phyloP scores from a whole-genome alignment of 2,329 filamentous ascomycete genomes.

The Sporothrix humicola region DNA sequence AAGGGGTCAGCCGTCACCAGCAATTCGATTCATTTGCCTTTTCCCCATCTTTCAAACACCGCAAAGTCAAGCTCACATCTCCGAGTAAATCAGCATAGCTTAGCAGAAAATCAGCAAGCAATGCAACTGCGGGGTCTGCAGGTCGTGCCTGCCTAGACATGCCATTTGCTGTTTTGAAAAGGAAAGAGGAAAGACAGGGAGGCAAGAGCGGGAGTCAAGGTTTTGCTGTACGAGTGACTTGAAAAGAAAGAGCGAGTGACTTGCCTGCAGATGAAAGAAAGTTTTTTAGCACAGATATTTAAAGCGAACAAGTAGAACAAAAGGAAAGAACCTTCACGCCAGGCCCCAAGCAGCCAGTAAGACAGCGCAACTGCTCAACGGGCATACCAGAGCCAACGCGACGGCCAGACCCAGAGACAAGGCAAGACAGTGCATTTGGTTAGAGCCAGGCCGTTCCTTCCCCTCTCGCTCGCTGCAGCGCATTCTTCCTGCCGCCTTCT shows the following conservation, averaged over 20 bases:
- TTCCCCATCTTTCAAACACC: slow-evolving; percentile 9
- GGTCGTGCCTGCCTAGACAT: slow-evolving; percentile 1
- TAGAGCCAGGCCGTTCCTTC: slow-evolving; percentile 9
- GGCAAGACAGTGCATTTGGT: slow-evolving; percentile 15
- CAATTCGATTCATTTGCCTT: background rate
- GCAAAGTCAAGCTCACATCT: background rate
- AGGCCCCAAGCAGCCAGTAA: slow-evolving; percentile 8
- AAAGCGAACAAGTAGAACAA: slow-evolving; percentile 9
- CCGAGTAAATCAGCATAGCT: background rate
- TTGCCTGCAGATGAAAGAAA: background rate
- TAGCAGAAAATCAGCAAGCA: background rate
- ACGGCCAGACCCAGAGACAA: background rate
- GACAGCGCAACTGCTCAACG: slow-evolving; percentile 1
- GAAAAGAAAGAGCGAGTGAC: background rate
- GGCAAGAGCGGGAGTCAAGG: background rate
- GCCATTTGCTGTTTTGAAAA: background rate
- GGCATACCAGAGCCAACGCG: background rate
- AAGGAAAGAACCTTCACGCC: slow-evolving; percentile 7
- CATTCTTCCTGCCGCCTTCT: slow-evolving; percentile 12
- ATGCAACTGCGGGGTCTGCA: slow-evolving; percentile 13
- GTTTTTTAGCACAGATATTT: background rate
- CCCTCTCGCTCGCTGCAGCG: background rate
- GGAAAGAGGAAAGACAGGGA: background rate
- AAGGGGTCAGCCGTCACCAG: background rate
- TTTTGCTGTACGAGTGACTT: background rate